phyloP scores from a whole-genome alignment of 495 filamentous ascomycete species.

The Gamarada debralockiae region DNA sequence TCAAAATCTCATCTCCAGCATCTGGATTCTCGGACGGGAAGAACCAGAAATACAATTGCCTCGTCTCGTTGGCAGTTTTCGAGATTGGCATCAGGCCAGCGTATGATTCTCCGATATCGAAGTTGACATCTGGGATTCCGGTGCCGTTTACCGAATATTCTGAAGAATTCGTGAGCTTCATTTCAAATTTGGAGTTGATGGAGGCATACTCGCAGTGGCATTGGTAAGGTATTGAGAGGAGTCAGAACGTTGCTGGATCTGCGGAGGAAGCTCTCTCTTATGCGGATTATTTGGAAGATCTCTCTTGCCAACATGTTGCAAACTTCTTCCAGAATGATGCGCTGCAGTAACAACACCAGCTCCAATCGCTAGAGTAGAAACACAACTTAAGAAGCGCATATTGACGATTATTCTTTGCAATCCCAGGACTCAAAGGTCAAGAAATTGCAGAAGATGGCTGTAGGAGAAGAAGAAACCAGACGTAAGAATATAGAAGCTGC shows the following conservation, averaged over 20 bases:
- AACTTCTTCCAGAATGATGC: constrained; percentile 16
- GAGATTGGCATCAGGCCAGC: constrained; percentile 69
- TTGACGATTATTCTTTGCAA: background rate
- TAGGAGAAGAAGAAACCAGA: too few relatives aligned
- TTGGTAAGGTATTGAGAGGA: constrained; percentile 15
- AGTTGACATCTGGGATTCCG: constrained; percentile 66
- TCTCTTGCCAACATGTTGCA: constrained; percentile 15
- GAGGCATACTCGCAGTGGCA: constrained; percentile 10
- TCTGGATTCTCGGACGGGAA: constrained; percentile 57
- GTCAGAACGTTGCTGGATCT: background rate
- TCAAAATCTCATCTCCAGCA: constrained; percentile 62
- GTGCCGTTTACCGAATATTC: constrained; percentile 65
- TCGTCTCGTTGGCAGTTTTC: constrained; percentile 37
- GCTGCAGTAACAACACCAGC: constrained; percentile 5
- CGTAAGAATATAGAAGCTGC: too few relatives aligned
- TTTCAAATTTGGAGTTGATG: background rate
- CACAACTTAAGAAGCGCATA: constrained; percentile 15
- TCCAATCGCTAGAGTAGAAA: constrained; percentile 13
- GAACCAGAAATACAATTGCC: constrained; percentile 74
- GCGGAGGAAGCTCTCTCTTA: constrained; percentile 3
- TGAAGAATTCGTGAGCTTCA: constrained; percentile 18
- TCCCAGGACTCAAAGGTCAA: background rate
- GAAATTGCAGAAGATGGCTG: too few relatives aligned
- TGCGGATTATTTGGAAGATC: background rate
- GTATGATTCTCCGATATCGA: constrained; percentile 74